Conservation (phyloP, 2,329 filamentous ascomycete genomes). For the Grosmannia penicillata region DNA sequence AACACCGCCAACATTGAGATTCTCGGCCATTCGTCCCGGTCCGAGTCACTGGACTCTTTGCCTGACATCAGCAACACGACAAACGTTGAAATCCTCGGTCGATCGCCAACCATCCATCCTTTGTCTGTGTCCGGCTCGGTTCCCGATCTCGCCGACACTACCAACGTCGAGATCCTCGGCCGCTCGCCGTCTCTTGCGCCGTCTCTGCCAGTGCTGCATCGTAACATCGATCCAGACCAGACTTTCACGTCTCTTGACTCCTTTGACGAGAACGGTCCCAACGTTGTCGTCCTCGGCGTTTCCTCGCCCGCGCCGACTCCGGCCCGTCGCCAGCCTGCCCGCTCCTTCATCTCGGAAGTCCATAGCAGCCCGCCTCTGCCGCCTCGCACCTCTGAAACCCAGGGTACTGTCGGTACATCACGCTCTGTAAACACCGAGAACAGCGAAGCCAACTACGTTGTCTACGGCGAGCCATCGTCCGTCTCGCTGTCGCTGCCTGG, state of each 20-base stretch:
- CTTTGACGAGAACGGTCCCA: slow-evolving; percentile 14
- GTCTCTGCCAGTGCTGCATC: slow-evolving; percentile 14
- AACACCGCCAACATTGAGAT: slow-evolving; percentile 18
- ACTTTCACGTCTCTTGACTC: slow-evolving; percentile 8
- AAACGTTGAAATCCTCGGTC: slow-evolving; percentile 38
- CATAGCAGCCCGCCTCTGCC: slow-evolving; percentile 7
- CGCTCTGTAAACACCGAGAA: no score
- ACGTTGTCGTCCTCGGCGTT: slow-evolving; percentile 35
- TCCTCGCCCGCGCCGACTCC: slow-evolving; percentile 14
- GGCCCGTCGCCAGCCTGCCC: neutral
- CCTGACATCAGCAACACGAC: neutral
- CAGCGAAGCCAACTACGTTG: slow-evolving; percentile 36
- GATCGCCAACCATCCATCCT: no score
- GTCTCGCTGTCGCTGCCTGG: neutral
- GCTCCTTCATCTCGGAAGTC: neutral
- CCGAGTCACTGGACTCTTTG: no score
- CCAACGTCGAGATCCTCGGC: slow-evolving; percentile 37
- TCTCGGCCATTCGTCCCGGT: slow-evolving; percentile 36
- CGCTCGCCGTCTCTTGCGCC: slow-evolving; percentile 33
- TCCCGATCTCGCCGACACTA: no score
- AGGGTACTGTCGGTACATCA: no score
- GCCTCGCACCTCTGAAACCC: slow-evolving; percentile 12
- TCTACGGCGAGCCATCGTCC: slow-evolving; percentile 26
- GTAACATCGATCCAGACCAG: slow-evolving; percentile 7
- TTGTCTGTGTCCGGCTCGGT: no score